Base-by-base conservation (phyloP, 2,329 filamentous ascomycete genomes). In the Talaromyces sp. region DNA sequence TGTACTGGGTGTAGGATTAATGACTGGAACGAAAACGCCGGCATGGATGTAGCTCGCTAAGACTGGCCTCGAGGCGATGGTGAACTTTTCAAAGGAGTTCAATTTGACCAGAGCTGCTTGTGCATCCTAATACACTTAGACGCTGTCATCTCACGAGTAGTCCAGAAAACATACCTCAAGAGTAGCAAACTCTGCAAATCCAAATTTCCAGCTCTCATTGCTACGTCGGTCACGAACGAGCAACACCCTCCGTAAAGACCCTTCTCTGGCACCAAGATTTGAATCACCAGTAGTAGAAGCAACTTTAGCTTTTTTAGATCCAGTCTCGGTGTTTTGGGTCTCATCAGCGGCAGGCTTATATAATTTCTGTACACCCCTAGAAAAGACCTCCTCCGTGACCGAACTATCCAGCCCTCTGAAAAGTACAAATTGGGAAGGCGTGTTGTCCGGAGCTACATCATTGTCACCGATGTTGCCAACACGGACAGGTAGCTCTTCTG, bases 151-250 rank as follows among this genome's bases (percentile, higher is more conserved):
- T n/a, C 8, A n/a, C 27, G 11, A 45, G n/a, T 19, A 22, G 11
- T 49, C 7, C 22, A 49, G 9, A 25, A 39, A 35, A 61, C 67
- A 54, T 76, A 81, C 82, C 70, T 90, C 87, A 19, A 92, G 81
- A 0, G 87, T 90, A 70, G 87, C 89, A 73, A 93, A 96, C 75
- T 96, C 92, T 0, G 89, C 92, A 76, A 96, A 96, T 0, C 91
- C 92, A 71, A 92, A 96, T 69, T 89, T 86, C 83, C 90, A 91
- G 61, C 89, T 92, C 67, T 91, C 88, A 63, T 91, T 85, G 3
- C 84, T 89, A 67, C 82, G 83, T 52, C 88, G 84, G 73, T 94
- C 90, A 63, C 92, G 86, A 71, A 95, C 88, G 31, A 96, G 79
- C 67, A 95, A 86, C 1, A 95, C 87, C 61, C 92, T 87, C 67